Evolutionary conservation across 768 basidiomycete genomes (phyloP).

Genomic region (Lentinula sp.): DNA sequence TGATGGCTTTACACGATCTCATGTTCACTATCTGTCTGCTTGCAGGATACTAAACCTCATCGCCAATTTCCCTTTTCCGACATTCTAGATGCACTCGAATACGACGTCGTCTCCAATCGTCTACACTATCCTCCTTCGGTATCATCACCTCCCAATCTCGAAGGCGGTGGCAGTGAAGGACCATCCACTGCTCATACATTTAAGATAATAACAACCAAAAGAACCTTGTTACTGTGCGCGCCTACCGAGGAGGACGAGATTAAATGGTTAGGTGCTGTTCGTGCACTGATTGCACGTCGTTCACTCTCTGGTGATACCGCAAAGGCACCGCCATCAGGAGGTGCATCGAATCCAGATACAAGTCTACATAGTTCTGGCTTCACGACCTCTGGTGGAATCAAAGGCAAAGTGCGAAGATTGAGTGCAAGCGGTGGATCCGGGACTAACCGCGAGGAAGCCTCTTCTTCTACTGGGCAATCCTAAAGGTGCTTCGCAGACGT

Average conservation of each 20-base stretch:
- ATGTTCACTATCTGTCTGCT: constrained; percentile 7
- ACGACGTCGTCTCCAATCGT: constrained; percentile 55
- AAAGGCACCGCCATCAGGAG: constrained; percentile 14
- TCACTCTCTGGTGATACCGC: constrained; percentile 43
- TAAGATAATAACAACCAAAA: constrained; percentile 94
- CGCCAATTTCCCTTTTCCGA: constrained; percentile 79
- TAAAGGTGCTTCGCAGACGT: neutral
- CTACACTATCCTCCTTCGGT: constrained; percentile 29
- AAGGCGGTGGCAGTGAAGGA: constrained; percentile 39
- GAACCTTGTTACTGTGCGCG: constrained; percentile 83
- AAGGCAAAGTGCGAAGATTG: constrained; percentile 40
- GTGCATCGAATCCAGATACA: constrained; percentile 6
- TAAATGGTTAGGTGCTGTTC: constrained; percentile 93
- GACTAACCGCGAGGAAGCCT: constrained; percentile 16
- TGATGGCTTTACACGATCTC: neutral
- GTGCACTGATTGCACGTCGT: constrained; percentile 81
- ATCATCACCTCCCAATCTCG: constrained; percentile 27
- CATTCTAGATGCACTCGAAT: constrained; percentile 91
- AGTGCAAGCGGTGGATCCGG: constrained; percentile 33
- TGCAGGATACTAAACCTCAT: constrained; percentile 85
- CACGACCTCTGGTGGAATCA: constrained; percentile 25
- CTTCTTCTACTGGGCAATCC: constrained; percentile 2
- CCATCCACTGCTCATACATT: constrained; percentile 61
- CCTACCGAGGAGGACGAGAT: constrained; percentile 98
- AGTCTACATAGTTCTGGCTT: constrained; percentile 17